Evolutionary conservation across 345 rosid genomes (phyloP).

Genomic region (Lenwebbia sp.): DNA sequence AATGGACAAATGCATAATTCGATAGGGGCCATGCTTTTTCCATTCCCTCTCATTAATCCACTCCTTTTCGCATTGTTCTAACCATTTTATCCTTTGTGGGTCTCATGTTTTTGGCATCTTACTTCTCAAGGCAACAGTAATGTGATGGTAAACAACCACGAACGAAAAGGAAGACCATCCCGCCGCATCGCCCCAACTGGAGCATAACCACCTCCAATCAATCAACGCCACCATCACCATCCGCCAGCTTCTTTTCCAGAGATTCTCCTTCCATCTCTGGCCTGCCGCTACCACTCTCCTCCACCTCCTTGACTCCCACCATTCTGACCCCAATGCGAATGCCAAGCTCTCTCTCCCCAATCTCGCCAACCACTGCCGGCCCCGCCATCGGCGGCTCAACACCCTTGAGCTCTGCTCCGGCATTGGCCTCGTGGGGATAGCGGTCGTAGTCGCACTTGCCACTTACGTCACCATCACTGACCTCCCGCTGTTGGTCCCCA

Average conservation of each 20-base stretch:
- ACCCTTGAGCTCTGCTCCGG: neutral
- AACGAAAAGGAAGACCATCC: neutral
- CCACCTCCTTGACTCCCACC: constrained; percentile 27
- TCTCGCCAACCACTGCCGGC: constrained; percentile 7
- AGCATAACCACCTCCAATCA: constrained; percentile 38
- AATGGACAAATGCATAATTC: too few relatives aligned
- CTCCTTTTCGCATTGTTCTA: too few relatives aligned
- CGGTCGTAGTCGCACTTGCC: neutral
- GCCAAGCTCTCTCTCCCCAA: constrained; percentile 24
- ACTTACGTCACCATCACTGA: neutral
- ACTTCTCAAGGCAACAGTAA: neutral
- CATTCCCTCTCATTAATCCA: too few relatives aligned
- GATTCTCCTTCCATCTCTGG: constrained; percentile 87
- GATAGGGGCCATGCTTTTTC: too few relatives aligned
- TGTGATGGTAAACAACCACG: too few relatives aligned
- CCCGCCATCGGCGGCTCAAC: neutral
- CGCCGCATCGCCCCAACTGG: constrained; percentile 1
- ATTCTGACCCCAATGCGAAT: constrained; percentile 4
- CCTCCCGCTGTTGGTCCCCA: neutral
- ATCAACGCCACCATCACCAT: constrained; percentile 38
- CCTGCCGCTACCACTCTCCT: constrained; percentile 64
- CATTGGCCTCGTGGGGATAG: neutral
- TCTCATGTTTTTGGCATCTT: too few relatives aligned
- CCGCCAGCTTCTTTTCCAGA: constrained; percentile 58
- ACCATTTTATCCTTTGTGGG: too few relatives aligned